Conservation (phyloP, 164 flowering plant species). For the Santalum album region DNA sequence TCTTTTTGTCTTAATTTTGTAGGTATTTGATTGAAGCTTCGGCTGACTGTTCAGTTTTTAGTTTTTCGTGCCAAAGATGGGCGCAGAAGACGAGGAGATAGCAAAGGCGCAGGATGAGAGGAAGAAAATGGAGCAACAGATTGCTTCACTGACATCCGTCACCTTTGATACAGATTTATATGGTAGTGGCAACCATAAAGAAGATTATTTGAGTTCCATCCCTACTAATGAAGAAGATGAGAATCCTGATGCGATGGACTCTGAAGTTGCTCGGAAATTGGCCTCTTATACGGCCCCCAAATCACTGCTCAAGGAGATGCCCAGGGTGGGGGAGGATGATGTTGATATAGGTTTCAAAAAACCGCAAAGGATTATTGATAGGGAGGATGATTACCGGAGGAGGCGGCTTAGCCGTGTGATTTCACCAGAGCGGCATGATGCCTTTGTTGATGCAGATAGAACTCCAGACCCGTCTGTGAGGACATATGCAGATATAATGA, state of each 20-base stretch:
- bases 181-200: constrained; percentile 39
- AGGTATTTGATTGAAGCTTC: too few species aligned
- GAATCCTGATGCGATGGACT: constrained; percentile 30
- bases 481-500: constrained; percentile 89
- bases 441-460: constrained; percentile 81
- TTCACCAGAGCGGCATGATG: constrained; percentile 85
- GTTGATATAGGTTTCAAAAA: constrained; percentile 53
- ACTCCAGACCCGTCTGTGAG: constrained; percentile 71
- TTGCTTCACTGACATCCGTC: constrained; percentile 58
- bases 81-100: constrained; percentile 47
- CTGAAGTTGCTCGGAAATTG: constrained; percentile 55
- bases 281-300: constrained; percentile 89
- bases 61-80: constrained; percentile 14
- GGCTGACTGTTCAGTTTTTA: neutral
- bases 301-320: constrained; percentile 56
- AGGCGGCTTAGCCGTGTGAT: constrained; percentile 63
- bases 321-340: constrained; percentile 44
- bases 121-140: constrained; percentile 64
- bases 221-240: constrained; percentile 81
- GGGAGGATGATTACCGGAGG: constrained; percentile 86
- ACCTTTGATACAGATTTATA: constrained; percentile 77
- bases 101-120: constrained; percentile 78
- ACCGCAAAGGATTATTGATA: constrained; percentile 56
- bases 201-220: constrained; percentile 63
- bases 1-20: too few species aligned